phyloP scores from a whole-genome alignment of 108 stramenopile species.

The Stephanodiscus triporus region DNA sequence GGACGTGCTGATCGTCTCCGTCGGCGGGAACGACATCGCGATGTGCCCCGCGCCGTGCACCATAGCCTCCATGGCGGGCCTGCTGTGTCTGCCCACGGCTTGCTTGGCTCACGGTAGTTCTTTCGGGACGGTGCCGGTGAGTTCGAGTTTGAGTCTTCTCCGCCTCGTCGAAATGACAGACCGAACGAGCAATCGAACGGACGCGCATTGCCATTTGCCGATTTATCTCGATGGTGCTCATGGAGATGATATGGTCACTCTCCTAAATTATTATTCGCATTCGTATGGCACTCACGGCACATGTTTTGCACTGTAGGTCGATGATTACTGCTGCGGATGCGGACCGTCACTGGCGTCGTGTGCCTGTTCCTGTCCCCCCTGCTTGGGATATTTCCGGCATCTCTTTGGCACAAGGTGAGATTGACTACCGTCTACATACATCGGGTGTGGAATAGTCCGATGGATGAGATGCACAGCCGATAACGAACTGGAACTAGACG shows the following conservation, averaged over 20 bases:
- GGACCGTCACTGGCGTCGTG: slow-evolving; percentile 67
- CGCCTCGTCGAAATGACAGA: background rate
- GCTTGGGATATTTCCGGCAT: slow-evolving; percentile 84
- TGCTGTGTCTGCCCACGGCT: slow-evolving; percentile 58
- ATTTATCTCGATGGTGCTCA: too few relatives aligned
- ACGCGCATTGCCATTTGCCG: too few relatives aligned
- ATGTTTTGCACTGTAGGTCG: slow-evolving; percentile 3
- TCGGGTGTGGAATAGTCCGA: background rate
- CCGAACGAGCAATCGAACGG: too few relatives aligned
- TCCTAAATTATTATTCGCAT: background rate
- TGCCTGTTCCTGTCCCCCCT: slow-evolving; percentile 48
- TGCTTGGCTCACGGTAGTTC: slow-evolving; percentile 57
- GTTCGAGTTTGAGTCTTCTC: background rate
- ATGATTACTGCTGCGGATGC: slow-evolving; percentile 84
- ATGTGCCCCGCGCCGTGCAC: slow-evolving; percentile 78
- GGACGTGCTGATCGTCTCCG: slow-evolving; percentile 79
- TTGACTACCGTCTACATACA: background rate
- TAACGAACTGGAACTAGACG: too few relatives aligned
- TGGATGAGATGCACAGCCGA: slow-evolving; percentile 2
- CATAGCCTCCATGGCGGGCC: slow-evolving; percentile 55
- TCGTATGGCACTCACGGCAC: background rate
- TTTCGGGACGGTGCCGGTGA: slow-evolving; percentile 49
- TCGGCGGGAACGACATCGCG: slow-evolving; percentile 92
- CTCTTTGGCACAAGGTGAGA: slow-evolving; percentile 75
- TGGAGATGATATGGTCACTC: background rate